Evolutionary conservation across 1,139 yeast species (phyloP).

Genomic region (Blastobotrys serpentis): DNA sequence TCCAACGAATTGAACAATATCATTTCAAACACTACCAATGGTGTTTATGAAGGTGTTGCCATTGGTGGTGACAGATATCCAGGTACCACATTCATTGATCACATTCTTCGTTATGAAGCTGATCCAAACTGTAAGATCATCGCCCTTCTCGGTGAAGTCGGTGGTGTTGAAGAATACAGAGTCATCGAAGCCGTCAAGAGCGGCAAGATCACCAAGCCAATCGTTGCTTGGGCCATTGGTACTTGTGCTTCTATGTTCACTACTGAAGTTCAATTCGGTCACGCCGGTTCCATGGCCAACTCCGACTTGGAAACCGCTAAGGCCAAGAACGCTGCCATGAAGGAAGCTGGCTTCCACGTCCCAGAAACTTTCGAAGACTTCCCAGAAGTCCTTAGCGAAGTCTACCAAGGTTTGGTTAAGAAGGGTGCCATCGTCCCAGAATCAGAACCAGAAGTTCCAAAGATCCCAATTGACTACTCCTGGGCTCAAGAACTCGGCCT

Average conservation of each 20-base stretch:
- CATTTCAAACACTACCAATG: slow-evolving; percentile 46
- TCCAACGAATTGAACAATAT: slow-evolving; percentile 50
- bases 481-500: slow-evolving; percentile 51
- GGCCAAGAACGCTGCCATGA: slow-evolving; percentile 48
- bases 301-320: slow-evolving; percentile 47
- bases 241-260: slow-evolving; percentile 50
- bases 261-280: slow-evolving; percentile 51
- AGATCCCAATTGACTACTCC: slow-evolving; percentile 49
- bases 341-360: slow-evolving; percentile 46
- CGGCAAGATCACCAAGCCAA: slow-evolving; percentile 47
- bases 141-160: slow-evolving; percentile 48
- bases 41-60: slow-evolving; percentile 50
- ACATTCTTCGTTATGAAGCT: slow-evolving; percentile 46
- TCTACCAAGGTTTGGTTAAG: slow-evolving; percentile 42
- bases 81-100: slow-evolving; percentile 50
- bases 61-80: slow-evolving; percentile 51
- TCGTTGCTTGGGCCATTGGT: slow-evolving; percentile 51
- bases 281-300: slow-evolving; percentile 51
- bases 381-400: slow-evolving; percentile 42
- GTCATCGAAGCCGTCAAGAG: slow-evolving; percentile 48
- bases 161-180: slow-evolving; percentile 51
- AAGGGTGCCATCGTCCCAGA: slow-evolving; percentile 41
- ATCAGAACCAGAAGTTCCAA: slow-evolving; percentile 47
- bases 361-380: slow-evolving; percentile 49
- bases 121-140: slow-evolving; percentile 48